These are phyloP conservation scores for Hydnum rufescens DNA, from an alignment of 768 basidiomycete species.

Conservation along the genomic window DNA sequence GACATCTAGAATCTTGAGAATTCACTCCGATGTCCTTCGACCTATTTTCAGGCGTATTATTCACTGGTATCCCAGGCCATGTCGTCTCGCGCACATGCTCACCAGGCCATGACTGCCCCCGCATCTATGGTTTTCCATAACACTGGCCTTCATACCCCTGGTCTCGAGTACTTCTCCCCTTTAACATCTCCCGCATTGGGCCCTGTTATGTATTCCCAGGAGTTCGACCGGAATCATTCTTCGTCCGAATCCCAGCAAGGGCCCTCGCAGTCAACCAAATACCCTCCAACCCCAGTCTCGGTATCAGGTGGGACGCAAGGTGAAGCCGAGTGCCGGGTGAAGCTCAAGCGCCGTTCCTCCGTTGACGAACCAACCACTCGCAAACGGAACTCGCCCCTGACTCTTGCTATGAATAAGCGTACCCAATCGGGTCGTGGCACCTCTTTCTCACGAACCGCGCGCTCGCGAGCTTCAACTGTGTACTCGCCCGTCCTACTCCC, in stretches of 20 bases:
- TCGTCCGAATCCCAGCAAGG: no score
- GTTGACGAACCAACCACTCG: not conserved
- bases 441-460: not conserved
- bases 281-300: conserved; percentile 6
- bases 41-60: not conserved
- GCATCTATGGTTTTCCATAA: conserved; percentile 12
- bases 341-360: not conserved
- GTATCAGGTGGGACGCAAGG: not conserved
- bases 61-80: not conserved
- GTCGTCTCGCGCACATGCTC: not conserved
- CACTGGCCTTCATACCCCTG: conserved; percentile 1
- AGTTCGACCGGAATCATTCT: conserved; percentile 3
- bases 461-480: not conserved
- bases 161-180: conserved; percentile 19
- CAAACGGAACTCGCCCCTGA: not conserved
- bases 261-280: no score
- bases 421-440: not conserved
- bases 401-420: not conserved
- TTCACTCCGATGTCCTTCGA: not conserved
- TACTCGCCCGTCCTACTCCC: not conserved
- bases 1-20: not conserved
- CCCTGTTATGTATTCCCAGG: conserved; percentile 9
- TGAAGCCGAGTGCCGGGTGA: not conserved
- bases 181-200: conserved; percentile 22
- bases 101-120: conserved; percentile 8